phyloP scores from a whole-genome alignment of 257 asterid species.

The Ocimum tenuiflorum region DNA sequence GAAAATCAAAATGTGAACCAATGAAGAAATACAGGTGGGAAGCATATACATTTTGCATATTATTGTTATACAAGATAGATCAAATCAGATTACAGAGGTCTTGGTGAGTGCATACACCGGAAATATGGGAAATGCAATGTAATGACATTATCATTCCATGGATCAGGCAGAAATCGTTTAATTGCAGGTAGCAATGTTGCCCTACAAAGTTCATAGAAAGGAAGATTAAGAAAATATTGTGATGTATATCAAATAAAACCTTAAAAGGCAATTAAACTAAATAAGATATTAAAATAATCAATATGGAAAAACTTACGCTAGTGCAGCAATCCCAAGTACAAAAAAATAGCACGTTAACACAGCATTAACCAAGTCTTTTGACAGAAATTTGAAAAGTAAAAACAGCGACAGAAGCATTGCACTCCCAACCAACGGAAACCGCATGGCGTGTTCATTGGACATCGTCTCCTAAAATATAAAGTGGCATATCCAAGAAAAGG shows the following conservation, averaged over 20 bases:
- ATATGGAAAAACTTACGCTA: conserved; percentile 64
- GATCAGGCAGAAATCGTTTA: conserved; percentile 57
- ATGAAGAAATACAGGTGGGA: not conserved
- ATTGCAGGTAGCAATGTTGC: conserved; percentile 86
- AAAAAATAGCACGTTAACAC: conserved; percentile 88
- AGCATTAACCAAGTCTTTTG: conserved; percentile 97
- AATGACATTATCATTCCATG: conserved; percentile 75
- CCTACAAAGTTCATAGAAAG: conserved; percentile 37
- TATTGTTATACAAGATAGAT: not conserved
- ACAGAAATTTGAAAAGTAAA: conserved; percentile 88
- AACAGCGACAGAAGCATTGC: conserved; percentile 90
- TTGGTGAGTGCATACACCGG: conserved; percentile 41
- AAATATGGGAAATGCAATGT: conserved; percentile 68
- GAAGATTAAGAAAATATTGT: not conserved
- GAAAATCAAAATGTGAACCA: not conserved
- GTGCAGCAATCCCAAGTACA: conserved; percentile 87
- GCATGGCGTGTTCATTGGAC: conserved; percentile 97
- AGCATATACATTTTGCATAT: not conserved
- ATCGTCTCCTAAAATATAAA: conserved; percentile 70
- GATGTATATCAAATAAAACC: not conserved
- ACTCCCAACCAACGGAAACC: conserved; percentile 94
- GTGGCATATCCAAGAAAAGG: conserved; percentile 1
- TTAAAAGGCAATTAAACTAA: not conserved
- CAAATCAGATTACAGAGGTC: conserved; percentile 15
- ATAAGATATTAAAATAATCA: conserved; percentile 21